Evolutionary conservation across 225 moss, liverwort and hornwort genomes (phyloP).

Genomic region (Asterella californica): DNA sequence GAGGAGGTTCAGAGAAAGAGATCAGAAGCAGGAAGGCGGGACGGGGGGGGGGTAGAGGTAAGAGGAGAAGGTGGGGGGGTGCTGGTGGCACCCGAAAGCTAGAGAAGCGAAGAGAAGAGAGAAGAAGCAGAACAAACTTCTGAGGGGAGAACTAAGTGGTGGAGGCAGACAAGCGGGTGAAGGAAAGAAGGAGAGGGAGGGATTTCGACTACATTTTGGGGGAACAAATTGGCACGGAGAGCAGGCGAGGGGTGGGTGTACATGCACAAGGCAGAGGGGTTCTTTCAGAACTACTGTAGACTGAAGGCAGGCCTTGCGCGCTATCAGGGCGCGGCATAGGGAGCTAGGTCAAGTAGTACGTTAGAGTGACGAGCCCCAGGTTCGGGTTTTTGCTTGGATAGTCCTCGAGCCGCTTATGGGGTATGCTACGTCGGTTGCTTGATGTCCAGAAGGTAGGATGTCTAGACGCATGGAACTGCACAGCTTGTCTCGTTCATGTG

Average conservation of each 20-base stretch:
- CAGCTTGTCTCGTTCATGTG: conserved; percentile 28
- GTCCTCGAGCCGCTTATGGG: conserved; percentile 27
- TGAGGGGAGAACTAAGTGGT: neutral
- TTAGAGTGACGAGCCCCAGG: neutral
- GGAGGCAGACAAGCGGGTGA: neutral
- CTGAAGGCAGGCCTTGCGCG: neutral
- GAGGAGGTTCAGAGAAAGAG: neutral
- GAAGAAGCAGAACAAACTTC: neutral
- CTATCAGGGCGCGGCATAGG: neutral
- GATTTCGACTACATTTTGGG: neutral
- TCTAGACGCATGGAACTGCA: conserved; percentile 41
- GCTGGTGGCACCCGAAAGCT: neutral
- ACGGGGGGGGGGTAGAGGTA: neutral
- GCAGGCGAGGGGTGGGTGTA: neutral
- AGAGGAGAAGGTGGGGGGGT: too few relatives aligned
- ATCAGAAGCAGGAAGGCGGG: neutral
- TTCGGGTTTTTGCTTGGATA: neutral
- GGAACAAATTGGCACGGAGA: neutral
- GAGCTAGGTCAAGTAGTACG: conserved; percentile 6
- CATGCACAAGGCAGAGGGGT: neutral
- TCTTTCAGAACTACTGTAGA: neutral
- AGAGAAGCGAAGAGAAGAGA: neutral
- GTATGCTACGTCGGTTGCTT: conserved; percentile 48
- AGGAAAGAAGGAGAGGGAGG: neutral
- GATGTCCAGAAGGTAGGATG: conserved; percentile 43